Conservation (phyloP, 129 eudicot genomes). For the Daucus carota region DH1_v3.0 NC_030383.2:8515501-8516000, state of each 20-base stretch:
- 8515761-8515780: neutral
- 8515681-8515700: conserved; percentile 1
- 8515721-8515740: neutral
- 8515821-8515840: too few relatives aligned
- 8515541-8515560: neutral
- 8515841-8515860: too few relatives aligned
- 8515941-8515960: too few relatives aligned
- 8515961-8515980: too few relatives aligned
- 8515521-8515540: neutral
- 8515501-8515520: neutral
- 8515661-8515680: neutral
- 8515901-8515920: too few relatives aligned
- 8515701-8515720: neutral
- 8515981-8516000: too few relatives aligned
- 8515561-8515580: neutral
- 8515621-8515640: neutral
- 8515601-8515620: neutral
- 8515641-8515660: neutral
- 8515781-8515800: too few relatives aligned
- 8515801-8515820: too few relatives aligned
- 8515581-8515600: neutral
- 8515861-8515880: too few relatives aligned
- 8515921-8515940: too few relatives aligned
- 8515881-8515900: too few relatives aligned
- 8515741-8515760: neutral